Base-by-base conservation (phyloP, 768 basidiomycete species). In the Lactifluus pinguis region DNA sequence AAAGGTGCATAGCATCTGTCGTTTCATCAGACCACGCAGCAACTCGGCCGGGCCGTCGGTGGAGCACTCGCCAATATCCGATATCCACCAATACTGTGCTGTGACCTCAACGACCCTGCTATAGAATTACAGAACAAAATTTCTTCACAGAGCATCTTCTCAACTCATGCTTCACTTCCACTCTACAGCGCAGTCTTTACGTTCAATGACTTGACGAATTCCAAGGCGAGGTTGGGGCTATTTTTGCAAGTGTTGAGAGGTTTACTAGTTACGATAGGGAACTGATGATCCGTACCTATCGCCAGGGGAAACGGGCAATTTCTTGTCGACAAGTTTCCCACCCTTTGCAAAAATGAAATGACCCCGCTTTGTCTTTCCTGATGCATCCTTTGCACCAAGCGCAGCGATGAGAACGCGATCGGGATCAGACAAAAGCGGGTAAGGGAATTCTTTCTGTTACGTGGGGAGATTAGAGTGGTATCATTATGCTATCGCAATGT, bases 271-370 rank as follows among this genome's bases (percentile, higher is more conserved):
- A 32, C 42, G 38, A 30, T 21, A 25, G 51, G 6, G 34, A 19
- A 38, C 59, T 36, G 54, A 9, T 9, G 15, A 21, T 15, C 9
- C 76, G 55, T 57, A 87, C 91, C 92, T 95, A 58, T 95, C 90
- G 0, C 71, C 85, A 2, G 94, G 90, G 69, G 92, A 89, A 52
- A 95, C 93, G 1, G 92, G 91, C 15, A 91, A 75, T 69, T 84
- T 85, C 75, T 84, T 90, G 15, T 95, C 87, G 4, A 95, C 73
- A 47, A 98, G 77, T 72, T 91, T 91, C 1, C 94, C 95, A 6
- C 92, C 93, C 72, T 90, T 89, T 66, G 84, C 89, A 67, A 98
- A 95, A 66, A 98, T 83, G 72, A 95, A 97, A 72, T 95, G 93
- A 65, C 90, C 93, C 14, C 95, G 83, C 75, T 90, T 91, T 55